phyloP scores from a whole-genome alignment of 139 green algal genomes.

The Auxenochlorella pyrenoidosa region DNA sequence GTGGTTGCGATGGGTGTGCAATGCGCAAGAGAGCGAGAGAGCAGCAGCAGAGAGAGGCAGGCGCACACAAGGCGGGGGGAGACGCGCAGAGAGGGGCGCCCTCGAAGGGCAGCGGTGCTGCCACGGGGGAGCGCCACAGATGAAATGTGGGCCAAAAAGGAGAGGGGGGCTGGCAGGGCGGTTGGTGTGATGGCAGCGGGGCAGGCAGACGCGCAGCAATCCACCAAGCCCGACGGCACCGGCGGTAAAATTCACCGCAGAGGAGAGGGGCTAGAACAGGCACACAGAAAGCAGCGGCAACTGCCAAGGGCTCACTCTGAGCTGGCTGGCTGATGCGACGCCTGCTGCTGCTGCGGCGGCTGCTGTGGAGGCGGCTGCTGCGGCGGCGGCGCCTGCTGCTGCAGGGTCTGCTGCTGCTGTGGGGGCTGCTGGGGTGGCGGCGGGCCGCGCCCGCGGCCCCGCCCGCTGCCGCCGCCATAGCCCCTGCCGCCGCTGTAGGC shows the following conservation, averaged over 20 bases:
- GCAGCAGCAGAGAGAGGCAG: neutral
- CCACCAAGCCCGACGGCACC: too few species aligned
- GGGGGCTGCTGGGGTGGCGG: conserved; percentile 13
- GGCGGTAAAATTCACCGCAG: neutral
- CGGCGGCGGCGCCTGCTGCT: neutral
- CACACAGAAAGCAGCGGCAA: neutral
- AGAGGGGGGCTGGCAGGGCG: neutral
- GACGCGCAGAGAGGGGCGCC: neutral
- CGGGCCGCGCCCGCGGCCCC: conserved; percentile 17
- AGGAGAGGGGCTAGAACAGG: neutral
- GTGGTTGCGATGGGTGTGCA: neutral
- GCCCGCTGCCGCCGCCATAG: neutral
- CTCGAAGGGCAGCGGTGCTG: too few species aligned
- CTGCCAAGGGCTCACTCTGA: neutral
- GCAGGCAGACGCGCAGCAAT: neutral
- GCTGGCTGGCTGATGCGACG: neutral
- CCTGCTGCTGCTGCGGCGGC: neutral
- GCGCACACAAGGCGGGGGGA: neutral
- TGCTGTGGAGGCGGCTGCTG: neutral
- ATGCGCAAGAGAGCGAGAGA: neutral
- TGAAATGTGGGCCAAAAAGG: neutral
- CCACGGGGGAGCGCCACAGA: neutral
- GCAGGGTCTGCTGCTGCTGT: neutral
- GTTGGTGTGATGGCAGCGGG: too few species aligned
- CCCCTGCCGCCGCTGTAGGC: conserved; percentile 2